These are phyloP conservation scores for Pseudogymnoascus sp. DNA, from an alignment of 2,329 filamentous ascomycete genomes.

Conservation along the genomic window DNA sequence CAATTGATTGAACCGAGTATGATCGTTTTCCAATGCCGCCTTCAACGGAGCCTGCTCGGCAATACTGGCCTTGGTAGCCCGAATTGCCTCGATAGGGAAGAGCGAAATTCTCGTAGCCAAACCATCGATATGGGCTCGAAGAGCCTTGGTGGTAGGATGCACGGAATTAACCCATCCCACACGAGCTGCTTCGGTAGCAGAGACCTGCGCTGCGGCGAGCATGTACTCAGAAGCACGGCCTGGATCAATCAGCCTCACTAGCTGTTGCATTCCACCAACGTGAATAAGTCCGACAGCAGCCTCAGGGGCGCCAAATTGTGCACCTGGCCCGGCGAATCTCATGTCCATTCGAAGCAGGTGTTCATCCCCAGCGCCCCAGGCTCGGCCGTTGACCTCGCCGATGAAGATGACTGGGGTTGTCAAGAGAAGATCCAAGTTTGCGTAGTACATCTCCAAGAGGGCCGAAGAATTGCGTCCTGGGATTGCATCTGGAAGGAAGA, in stretches of 20 bases:
- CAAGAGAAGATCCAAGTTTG: not conserved
- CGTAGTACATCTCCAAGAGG: not conserved
- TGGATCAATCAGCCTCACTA: slow-evolving; percentile 13
- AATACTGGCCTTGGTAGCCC: not conserved
- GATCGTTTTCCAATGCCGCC: not conserved
- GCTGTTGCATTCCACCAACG: slow-evolving; percentile 11
- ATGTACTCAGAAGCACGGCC: slow-evolving; percentile 16
- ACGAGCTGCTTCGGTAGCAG: slow-evolving; percentile 10
- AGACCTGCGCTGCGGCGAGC: slow-evolving; percentile 11
- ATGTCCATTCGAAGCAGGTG: slow-evolving; percentile 13
- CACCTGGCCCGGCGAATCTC: slow-evolving; percentile 11
- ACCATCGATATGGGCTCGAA: not conserved
- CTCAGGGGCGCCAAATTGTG: slow-evolving; percentile 12
- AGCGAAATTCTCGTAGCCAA: not conserved
- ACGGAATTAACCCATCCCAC: slow-evolving; percentile 14
- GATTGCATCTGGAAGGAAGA: not conserved
- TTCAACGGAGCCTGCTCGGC: not conserved
- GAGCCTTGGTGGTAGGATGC: not conserved
- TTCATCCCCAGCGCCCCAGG: slow-evolving; percentile 13
- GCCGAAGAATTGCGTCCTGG: not conserved
- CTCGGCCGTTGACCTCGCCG: slow-evolving; percentile 10
- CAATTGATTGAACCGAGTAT: not conserved
- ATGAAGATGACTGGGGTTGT: slow-evolving; percentile 10
- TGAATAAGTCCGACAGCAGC: slow-evolving; percentile 10
- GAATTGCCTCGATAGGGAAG: not conserved